Evolutionary conservation across 768 basidiomycete species (phyloP), one percentile per base, ranked within the genome.

Genomic region (Pluteus cervinus): DNA sequence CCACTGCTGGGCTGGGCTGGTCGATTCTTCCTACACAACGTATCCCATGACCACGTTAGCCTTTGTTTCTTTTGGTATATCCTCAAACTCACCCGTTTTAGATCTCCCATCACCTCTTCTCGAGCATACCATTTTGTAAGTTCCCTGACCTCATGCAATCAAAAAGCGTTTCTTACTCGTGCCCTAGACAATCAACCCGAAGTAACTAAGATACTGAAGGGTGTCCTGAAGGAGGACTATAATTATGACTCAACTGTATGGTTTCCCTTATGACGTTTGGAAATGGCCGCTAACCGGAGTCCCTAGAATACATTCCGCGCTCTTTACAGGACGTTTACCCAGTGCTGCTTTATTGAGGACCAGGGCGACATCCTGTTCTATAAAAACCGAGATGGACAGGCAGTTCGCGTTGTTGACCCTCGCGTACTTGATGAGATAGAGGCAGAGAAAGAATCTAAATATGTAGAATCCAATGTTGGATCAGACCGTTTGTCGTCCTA

Each of bases 301-400:
- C 37, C 41, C 17, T 31, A 76, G 71, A 75, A 73, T 46, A 63
- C 71, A 4, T 76, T 79, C 61, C 65, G 69, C 12, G 75, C 76
- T 3, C 67, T 80, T 9, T 79, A 73, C 48, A 66, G 76, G 29
- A 67, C 74, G 4, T 80, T 79, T 56, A 75, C 71, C 1, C 55
- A 76, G 46, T 80, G 79, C 55, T 64, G 64, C 41, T 80, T 79
- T 56, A 71, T 80, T 31, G 78, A 81, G 50, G 77, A 80, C 35
- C 66, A 79, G 17, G 79, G 76, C 8, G 68, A 71, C 33, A 70
- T 80, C 41, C 63, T 79, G 1, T 79, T 81, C 52, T 79, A 77
- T 59, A 76, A 73, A 56, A 72, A 78, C 51, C 63, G 57, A 40
- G 46, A 71, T 10, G 76, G 77, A 5, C 49, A 62, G 24, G 58